Evolutionary conservation across 2,329 filamentous ascomycete genomes (phyloP), one percentile per base, ranked within the genome.

Genomic region (Rutstroemia sp.): DNA sequence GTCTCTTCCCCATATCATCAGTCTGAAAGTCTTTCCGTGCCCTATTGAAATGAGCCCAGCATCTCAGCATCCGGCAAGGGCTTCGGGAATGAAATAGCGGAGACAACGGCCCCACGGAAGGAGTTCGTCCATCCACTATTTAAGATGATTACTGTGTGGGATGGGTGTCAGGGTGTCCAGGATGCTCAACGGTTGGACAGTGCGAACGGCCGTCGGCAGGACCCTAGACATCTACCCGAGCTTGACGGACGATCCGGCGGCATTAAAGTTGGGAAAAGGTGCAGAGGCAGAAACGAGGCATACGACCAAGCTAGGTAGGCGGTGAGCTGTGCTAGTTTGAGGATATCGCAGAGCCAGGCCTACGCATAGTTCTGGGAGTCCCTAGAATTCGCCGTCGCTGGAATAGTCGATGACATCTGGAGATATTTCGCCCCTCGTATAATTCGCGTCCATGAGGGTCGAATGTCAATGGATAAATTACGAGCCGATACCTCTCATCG

Each of bases 151-250:
- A 19, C 16, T 42, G 19, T 55, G 46, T 36, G 46, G 21, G 48
- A 48, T 27, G n/a, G 46, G 19, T 25, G 10, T 38, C 17, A 17
- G 25, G 45, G n/a, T 21, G 12, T 16, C 38, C 42, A 55, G 53
- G 53, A 55, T 55, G 27, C 16, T 34, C 27, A 55, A 51, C 53
- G 38, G 53, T 10, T 55, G 53, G 48, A 51, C 46, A 25, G 47
- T 55, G 53, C 53, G 40, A 51, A 45, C 17, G 53, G 53, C 36
- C 38, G 34, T 44, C 53, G 53, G 47, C 46, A 44, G 25, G 47
- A 55, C 53, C 53, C 53, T 55, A 17, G 46, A 50, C 38, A 49
- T 49, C 49, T 49, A 54, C 23, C 44, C 34, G 44, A 54, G 45
- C 44, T 49, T 49, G 46, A 49, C 49, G 52, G 47, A 40, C 47